Evolutionary conservation across 2,329 filamentous ascomycete species (phyloP), one percentile per base, ranked within the genome.

Genomic region (Fusarium sp.): DNA sequence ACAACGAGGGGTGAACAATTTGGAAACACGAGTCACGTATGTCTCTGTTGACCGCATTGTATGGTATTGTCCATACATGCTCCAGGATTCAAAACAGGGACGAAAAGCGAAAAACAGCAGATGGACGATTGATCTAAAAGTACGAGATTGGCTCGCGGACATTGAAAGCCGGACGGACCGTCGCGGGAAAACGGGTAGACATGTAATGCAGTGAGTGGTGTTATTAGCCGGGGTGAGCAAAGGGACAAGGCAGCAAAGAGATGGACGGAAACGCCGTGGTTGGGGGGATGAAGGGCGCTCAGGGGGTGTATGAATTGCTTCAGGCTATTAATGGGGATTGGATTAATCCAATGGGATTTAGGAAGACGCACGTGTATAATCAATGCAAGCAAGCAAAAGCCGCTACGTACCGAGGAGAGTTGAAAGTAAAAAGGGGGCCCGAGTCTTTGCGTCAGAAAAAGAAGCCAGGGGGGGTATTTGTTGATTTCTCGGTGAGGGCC

Each of bases 111-210:
- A 66, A 69, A 72, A 72, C 67, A 72, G 60, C 56, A 58, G 64
- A 70, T 38, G 22, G 66, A 29, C 42, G 60, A 67, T 42, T 63
- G 35, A 60, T 66, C 57, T 62, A 46, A 16, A 56, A 46, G 64
- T 55, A 33, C 51, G 71, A 67, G 65, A 71, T 69, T 71, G 67
- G 70, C 36, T 72, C 53, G 38, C 70, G 70, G 74, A 76, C 57
- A 64, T 71, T 56, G 46, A 72, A 63, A 20, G 56, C 66, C 67
- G 74, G 33, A 38, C 57, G 65, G 69, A 62, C 56, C 70, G 61
- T 64, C 27, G 66, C 60, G 60, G 70, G 36, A 46, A 27, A 42
- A 57, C 27, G 46, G 53, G 22, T 31, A 31, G 31, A 33, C 31
- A 33, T 9, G 31, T 31, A 16, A 17, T 11, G 6, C 31, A 35